These are phyloP conservation scores for Aspergillus sp. DNA, from an alignment of 2,329 filamentous ascomycete species.

Conservation along the genomic window DNA sequence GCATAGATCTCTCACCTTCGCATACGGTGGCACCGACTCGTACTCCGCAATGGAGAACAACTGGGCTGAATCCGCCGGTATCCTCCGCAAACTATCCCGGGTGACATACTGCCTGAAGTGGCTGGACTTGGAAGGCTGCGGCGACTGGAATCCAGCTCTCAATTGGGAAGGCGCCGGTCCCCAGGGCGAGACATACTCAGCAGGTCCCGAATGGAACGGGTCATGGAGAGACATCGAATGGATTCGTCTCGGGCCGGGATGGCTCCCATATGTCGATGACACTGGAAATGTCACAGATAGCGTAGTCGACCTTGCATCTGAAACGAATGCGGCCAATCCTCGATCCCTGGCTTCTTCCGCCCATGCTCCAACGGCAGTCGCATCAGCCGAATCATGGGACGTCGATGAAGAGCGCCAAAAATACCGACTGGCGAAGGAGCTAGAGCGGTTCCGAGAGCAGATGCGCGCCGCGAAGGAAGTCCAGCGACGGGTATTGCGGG, in stretches of 20 bases:
- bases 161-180: constrained; percentile 40
- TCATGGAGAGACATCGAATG: constrained; percentile 47
- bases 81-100: constrained; percentile 56
- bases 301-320: background rate
- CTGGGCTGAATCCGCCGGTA: constrained; percentile 56
- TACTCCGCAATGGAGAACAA: constrained; percentile 57
- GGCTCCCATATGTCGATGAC: constrained; percentile 30
- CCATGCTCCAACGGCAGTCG: constrained; percentile 19
- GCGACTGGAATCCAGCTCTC: constrained; percentile 55
- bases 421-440: constrained; percentile 32
- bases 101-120: constrained; percentile 60
- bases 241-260: constrained; percentile 44
- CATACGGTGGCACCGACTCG: constrained; percentile 52
- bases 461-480: constrained; percentile 30
- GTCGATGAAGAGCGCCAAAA: constrained; percentile 33
- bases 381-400: constrained; percentile 25
- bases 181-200: constrained; percentile 26
- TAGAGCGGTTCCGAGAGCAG: constrained; percentile 30
- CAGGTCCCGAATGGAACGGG: constrained; percentile 47
- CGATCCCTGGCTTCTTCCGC: constrained; percentile 23
- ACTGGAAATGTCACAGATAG: constrained; percentile 3
- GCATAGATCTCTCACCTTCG: constrained; percentile 42
- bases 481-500: constrained; percentile 29
- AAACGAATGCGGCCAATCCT: background rate
- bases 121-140: constrained; percentile 63